Percentiles rank a stretch among this genome's conserved stretches.
phyloP scores from a whole-genome alignment of 1,284 basidiomycete genomes.

The Microbotryum violaceum region DNA sequence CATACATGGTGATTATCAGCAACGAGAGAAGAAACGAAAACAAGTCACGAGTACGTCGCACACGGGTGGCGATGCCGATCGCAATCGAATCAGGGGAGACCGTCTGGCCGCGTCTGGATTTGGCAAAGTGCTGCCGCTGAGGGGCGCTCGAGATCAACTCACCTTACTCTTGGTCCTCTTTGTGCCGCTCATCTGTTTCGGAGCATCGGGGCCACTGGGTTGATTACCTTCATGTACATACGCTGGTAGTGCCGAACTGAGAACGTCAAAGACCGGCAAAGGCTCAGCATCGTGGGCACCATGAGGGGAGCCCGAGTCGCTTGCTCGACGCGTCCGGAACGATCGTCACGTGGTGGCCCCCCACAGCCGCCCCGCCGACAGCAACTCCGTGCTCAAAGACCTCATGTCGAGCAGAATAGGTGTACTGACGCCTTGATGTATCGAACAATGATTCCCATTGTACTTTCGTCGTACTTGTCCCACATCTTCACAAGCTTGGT shows the following conservation, averaged over 20 bases:
- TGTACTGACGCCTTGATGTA: slow-evolving; percentile 77
- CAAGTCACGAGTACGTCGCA: too few species aligned
- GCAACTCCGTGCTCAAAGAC: too few species aligned
- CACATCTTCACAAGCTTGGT: slow-evolving; percentile 90
- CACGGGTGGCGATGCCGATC: too few species aligned
- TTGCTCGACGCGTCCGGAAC: not conserved
- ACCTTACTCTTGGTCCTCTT: slow-evolving; percentile 24
- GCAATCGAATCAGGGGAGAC: too few species aligned
- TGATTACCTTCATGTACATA: slow-evolving; percentile 25
- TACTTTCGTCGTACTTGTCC: slow-evolving; percentile 87
- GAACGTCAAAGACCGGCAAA: not conserved
- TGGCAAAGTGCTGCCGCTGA: too few species aligned
- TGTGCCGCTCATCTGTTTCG: slow-evolving; percentile 17
- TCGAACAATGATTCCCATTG: slow-evolving; percentile 90
- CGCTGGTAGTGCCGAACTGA: slow-evolving; percentile 23
- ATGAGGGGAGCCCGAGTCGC: too few species aligned
- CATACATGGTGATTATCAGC: not conserved
- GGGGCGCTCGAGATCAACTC: too few species aligned
- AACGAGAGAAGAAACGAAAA: too few species aligned
- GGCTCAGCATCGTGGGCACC: too few species aligned
- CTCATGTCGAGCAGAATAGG: not conserved
- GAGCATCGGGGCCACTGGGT: slow-evolving; percentile 7
- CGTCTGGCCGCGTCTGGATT: too few species aligned
- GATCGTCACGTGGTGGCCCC: too few species aligned
- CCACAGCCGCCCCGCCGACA: too few species aligned